Conservation (phyloP, 2,329 filamentous ascomycete species). For the Talaromyces sp. region DNA sequence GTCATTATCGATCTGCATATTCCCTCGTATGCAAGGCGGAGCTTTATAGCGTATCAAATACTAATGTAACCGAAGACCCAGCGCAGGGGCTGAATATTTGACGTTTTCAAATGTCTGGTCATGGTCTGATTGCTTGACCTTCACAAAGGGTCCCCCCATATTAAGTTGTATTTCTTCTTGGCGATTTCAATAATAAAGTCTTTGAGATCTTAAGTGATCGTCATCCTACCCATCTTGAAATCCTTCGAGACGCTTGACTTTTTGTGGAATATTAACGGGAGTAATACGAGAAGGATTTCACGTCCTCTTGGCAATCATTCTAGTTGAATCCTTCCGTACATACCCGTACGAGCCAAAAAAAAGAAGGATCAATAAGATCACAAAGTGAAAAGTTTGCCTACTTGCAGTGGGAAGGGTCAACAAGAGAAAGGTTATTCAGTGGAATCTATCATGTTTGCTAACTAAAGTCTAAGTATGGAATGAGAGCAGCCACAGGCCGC, state of each 20-base stretch:
- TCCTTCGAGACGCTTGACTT: not conserved
- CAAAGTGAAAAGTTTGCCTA: not conserved
- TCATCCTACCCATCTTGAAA: not conserved
- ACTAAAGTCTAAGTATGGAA: not conserved
- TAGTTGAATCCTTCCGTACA: not conserved
- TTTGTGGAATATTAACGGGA: not conserved
- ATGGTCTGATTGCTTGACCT: not conserved
- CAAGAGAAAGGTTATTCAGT: not conserved
- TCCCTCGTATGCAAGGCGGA: not conserved
- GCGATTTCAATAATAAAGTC: not conserved
- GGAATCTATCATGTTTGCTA: not conserved
- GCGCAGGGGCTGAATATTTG: not conserved
- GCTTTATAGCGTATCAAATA: not conserved
- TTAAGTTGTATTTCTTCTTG: not conserved
- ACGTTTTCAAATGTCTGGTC: not conserved
- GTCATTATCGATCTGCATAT: not conserved
- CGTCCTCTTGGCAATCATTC: not conserved
- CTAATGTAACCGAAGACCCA: not conserved
- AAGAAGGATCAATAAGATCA: not conserved
- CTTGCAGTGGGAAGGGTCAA: not conserved
- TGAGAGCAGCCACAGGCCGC: not conserved
- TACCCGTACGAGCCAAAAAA: not conserved
- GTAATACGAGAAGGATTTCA: not conserved
- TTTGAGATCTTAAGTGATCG: not conserved
- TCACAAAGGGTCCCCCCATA: not conserved